Evolutionary conservation across 2,329 filamentous ascomycete species (phyloP), one percentile per base, ranked within the genome.

Genomic region (Shiraia bambusicola): DNA sequence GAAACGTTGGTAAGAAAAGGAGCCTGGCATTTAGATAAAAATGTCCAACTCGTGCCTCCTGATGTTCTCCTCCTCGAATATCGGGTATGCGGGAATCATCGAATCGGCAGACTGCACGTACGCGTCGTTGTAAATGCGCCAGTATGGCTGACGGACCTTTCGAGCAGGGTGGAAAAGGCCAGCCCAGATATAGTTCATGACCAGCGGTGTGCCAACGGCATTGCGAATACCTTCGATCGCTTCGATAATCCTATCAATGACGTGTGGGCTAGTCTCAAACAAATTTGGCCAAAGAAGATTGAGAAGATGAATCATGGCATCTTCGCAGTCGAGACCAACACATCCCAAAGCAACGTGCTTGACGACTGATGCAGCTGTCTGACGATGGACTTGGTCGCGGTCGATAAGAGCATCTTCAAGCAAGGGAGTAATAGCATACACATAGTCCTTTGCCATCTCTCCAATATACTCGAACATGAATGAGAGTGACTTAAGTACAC

Each of bases 401-500:
- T 98, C 93, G 70, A 96, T 96, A 48, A 98, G 83, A 2, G 94
- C 93, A 65, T 98, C 93, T 66, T 98, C 93, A 2, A 98, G 83
- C 8, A 98, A 77, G 6, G 93, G 93, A 2, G 91, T 96, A 25
- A 98, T 91, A 13, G 94, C 93, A 64, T 98, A 98, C 65, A 98
- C 93, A 67, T 98, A 98, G 71, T 98, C 93, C 73, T 97, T 98
- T 51, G 90, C 89, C 93, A 98, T 97, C 71, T 98, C 93, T 50
- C 93, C 93, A 67, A 98, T 98, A 72, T 98, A 98, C 66, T 98
- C 93, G 65, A 97, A 98, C 47, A 98, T 78, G 79, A 98, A 98
- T 6, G 88, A 94, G 38, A 98, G 79, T 4, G 91, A 91, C 70
- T 98, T 98, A 65, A 98, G 83, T 25, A 98, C 93, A 73, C 93